Conservation (phyloP, 768 basidiomycete species). For the Tulasnella sp. region DNA sequence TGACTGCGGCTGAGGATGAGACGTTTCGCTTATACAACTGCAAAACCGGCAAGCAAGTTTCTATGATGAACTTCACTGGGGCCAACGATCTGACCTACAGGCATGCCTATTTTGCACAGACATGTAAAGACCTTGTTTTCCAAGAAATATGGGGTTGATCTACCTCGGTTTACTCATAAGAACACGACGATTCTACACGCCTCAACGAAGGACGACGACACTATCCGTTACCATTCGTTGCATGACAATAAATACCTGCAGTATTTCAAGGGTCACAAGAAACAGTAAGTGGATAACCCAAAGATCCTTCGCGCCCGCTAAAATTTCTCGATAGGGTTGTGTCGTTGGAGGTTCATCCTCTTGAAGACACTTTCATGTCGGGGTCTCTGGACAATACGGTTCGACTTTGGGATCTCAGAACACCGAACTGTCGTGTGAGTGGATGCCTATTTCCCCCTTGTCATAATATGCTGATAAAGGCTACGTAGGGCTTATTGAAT, state of each 20-base stretch:
- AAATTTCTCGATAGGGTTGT: slow-evolving; percentile 46
- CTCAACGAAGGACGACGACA: slow-evolving; percentile 92
- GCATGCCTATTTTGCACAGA: slow-evolving; percentile 31
- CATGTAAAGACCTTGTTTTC: slow-evolving; percentile 71
- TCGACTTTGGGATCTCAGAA: slow-evolving; percentile 88
- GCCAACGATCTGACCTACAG: slow-evolving; percentile 20
- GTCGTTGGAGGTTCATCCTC: slow-evolving; percentile 84
- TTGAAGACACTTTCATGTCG: slow-evolving; percentile 94
- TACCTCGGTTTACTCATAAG: slow-evolving; percentile 92
- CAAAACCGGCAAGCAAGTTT: slow-evolving; percentile 86
- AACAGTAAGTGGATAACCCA: slow-evolving; percentile 32
- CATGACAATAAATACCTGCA: slow-evolving; percentile 95
- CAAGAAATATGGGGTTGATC: slow-evolving; percentile 94
- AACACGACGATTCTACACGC: slow-evolving; percentile 77
- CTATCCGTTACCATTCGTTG: slow-evolving; percentile 85
- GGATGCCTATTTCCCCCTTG: background rate
- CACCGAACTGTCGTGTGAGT: slow-evolving; percentile 54
- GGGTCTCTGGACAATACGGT: slow-evolving; percentile 91
- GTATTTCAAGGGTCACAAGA: slow-evolving; percentile 94
- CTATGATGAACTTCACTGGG: slow-evolving; percentile 20
- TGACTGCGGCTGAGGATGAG: slow-evolving; percentile 90
- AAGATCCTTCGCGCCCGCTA: background rate
- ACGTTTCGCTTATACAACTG: slow-evolving; percentile 82
- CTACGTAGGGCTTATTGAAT: slow-evolving; percentile 52
- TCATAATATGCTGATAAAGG: background rate